Evolutionary conservation across 345 rosid species (phyloP), one percentile per base, ranked within the genome.

Genomic region (Viola odorata): DNA sequence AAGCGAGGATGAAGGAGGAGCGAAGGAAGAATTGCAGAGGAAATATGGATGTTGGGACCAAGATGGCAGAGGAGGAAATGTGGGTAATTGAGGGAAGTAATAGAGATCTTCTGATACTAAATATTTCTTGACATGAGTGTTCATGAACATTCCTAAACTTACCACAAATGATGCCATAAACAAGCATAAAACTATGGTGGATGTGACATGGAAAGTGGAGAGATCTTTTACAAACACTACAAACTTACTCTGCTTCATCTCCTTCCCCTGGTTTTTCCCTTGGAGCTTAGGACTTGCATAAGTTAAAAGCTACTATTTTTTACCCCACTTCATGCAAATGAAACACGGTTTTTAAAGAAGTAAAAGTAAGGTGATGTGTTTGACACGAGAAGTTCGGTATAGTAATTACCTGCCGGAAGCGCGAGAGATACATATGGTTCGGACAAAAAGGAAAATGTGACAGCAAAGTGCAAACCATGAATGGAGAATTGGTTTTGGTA

Each of bases 141-240:
- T 57, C 8, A 68, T 14, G 50, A 60, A 73, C 42, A 65, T 50
- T 38, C 67, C 73, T n/a, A 75, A 63, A 48, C 62, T 14, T 12
- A 73, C 36, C 39, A 68, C 17, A 14, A 71, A 49, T 23, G 63
- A 69, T 4, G 60, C 62, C 62, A 68, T 44, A 4, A 72, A 70
- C 38, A 71, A 54, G 58, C 62, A 67, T 45, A 71, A 32, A 32
- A 70, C 44, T 3, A 67, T 37, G 6, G 70, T 55, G 38, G 45
- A 10, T 8, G 56, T 37, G 14, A 60, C n/a, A 8, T 49, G 75
- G 53, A 62, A 23, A 48, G 56, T 52, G 0, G 54, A 50, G 53
- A 75, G 58, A 23, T 69, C 73, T 69, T 41, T 67, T 4, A 37
- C 41, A 14, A 58, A 50, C 8, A 60, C 60, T 40, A 54, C 61